Evolutionary conservation across 208 protist genomes (phyloP).

Genomic region (Wallacemonas sp.): DNA sequence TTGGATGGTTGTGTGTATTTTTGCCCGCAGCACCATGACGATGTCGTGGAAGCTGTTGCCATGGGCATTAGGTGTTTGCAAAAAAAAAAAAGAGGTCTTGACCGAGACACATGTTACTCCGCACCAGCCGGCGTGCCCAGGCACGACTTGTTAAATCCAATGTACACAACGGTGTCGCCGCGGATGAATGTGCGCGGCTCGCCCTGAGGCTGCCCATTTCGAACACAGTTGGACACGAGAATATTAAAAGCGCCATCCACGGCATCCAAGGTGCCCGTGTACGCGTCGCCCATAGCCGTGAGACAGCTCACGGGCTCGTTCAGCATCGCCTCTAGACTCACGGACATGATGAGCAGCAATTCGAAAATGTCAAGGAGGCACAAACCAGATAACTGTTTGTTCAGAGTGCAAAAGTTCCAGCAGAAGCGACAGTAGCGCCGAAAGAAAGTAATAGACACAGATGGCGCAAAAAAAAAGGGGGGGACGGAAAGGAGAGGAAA

Average conservation of each 20-base stretch:
- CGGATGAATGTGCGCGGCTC: conserved; percentile 59
- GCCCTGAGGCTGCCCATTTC: conserved; percentile 8
- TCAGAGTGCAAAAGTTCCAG: too few species aligned
- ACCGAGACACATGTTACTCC: conserved; percentile 11
- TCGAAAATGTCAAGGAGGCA: too few species aligned
- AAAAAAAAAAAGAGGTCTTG: conserved; percentile 20
- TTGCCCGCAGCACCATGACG: too few species aligned
- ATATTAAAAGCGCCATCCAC: conserved; percentile 73
- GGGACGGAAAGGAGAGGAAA: too few species aligned
- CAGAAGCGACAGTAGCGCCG: too few species aligned
- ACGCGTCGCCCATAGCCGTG: conserved; percentile 54
- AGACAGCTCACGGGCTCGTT: conserved; percentile 57
- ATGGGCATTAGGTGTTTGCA: too few species aligned
- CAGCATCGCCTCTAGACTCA: conserved; percentile 54
- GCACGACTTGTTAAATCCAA: conserved; percentile 44
- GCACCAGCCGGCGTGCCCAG: too few species aligned
- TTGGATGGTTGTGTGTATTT: too few species aligned
- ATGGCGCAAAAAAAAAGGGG: too few species aligned
- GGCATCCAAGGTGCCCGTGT: conserved; percentile 53
- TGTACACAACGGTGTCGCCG: conserved; percentile 76
- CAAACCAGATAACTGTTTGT: too few species aligned
- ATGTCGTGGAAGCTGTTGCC: too few species aligned
- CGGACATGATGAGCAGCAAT: conserved; percentile 43
- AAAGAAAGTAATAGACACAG: too few species aligned
- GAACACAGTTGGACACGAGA: conserved; percentile 36